Conservation (phyloP, 371 early-diverging fungal species). For the Mycotypha africana region DNA sequence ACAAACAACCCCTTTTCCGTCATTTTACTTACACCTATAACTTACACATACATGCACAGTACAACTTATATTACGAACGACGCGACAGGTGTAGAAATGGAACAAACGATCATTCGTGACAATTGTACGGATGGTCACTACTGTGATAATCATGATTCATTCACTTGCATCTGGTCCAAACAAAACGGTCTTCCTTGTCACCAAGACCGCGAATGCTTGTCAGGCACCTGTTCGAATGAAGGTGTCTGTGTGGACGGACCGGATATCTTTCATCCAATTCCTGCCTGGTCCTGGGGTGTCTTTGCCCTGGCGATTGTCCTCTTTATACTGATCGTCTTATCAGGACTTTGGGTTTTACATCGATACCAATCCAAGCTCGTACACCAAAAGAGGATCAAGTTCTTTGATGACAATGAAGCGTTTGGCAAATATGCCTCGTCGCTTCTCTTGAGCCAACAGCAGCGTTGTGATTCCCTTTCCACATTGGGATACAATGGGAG, state of each 20-base stretch:
- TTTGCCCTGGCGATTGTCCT: constrained; percentile 26
- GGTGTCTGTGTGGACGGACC: constrained; percentile 35
- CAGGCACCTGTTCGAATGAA: constrained; percentile 28
- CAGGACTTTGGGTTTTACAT: constrained; percentile 35
- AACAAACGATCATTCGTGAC: constrained; percentile 39
- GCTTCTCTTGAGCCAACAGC: not conserved
- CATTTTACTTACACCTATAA: too few species aligned
- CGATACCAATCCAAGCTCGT: constrained; percentile 42
- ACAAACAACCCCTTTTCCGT: too few species aligned
- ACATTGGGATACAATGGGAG: too few species aligned
- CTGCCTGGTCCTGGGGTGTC: constrained; percentile 38
- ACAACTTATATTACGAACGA: constrained; percentile 29
- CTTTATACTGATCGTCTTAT: constrained; percentile 27
- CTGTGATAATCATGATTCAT: constrained; percentile 15
- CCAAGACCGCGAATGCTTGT: constrained; percentile 42
- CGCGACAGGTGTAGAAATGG: constrained; percentile 15
- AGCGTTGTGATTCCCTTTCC: too few species aligned
- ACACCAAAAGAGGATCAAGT: constrained; percentile 31
- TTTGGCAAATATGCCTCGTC: constrained; percentile 36
- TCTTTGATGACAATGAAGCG: constrained; percentile 41
- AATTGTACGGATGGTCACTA: constrained; percentile 41
- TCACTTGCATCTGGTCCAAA: constrained; percentile 25
- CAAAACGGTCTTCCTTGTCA: constrained; percentile 12
- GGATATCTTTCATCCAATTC: constrained; percentile 34
- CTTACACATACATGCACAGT: constrained; percentile 8